A percentile compares a stretch with the other conserved stretches of the same genome.
Conservation (phyloP, 805 yeast species). For the Pichia californica region DNA sequence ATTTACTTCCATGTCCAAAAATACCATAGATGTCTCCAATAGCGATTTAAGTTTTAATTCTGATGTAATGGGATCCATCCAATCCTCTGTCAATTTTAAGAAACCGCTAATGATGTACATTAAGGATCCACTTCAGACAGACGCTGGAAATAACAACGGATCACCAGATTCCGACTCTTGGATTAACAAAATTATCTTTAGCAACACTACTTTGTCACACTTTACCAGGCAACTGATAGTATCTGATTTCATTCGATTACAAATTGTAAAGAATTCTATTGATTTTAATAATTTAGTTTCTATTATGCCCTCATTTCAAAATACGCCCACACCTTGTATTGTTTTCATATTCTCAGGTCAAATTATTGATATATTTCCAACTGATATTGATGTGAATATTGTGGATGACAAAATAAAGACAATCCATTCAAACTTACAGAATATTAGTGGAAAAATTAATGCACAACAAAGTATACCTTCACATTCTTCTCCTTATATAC, state of each 20-base stretch:
- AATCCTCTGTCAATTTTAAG: constrained; percentile 29
- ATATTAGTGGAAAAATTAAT: not conserved
- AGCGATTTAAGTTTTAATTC: constrained; percentile 12
- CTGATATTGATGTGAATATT: constrained; percentile 23
- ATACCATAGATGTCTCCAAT: not conserved
- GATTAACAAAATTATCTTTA: constrained; percentile 11
- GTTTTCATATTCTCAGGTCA: constrained; percentile 45
- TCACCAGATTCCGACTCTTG: constrained; percentile 25
- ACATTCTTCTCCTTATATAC: no score
- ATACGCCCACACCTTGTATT: constrained; percentile 47
- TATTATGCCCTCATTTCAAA: constrained; percentile 39
- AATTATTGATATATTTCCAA: constrained; percentile 38
- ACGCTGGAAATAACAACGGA: no score
- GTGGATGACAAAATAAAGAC: constrained; percentile 23
- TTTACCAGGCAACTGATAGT: constrained; percentile 14
- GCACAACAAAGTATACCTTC: constrained; percentile 2
- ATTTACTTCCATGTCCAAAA: no score
- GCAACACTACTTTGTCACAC: constrained; percentile 13
- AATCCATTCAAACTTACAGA: not conserved
- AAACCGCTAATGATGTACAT: constrained; percentile 37
- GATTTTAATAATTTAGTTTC: constrained; percentile 46
- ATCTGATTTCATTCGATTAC: constrained; percentile 34
- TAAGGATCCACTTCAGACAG: constrained; percentile 15
- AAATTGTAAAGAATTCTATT: constrained; percentile 33
- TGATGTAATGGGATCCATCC: constrained; percentile 32